A percentile compares a stretch with the other conserved stretches of the same genome.
These are phyloP conservation scores for Cymodocea nodosa DNA, from an alignment of 116 monocot genomes.

Conservation along the genomic window DNA sequence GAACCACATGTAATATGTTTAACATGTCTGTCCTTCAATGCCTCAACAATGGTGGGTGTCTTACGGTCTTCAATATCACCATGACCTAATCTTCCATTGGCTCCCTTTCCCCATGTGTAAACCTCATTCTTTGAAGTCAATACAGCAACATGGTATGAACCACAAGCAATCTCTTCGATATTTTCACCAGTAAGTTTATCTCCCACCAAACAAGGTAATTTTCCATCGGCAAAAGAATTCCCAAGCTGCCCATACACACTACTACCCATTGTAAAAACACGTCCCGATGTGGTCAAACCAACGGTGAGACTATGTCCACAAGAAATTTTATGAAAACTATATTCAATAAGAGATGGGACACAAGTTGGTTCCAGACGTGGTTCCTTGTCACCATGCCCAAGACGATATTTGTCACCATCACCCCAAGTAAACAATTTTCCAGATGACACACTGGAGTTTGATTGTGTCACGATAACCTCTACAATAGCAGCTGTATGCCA, in stretches of 20 bases:
- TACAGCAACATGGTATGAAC: slow-evolving; percentile 74
- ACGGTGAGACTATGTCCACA: slow-evolving; percentile 76
- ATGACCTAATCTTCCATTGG: slow-evolving; percentile 82
- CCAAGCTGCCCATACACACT: slow-evolving; percentile 81
- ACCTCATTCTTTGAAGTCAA: slow-evolving; percentile 54
- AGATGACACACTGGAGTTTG: slow-evolving; percentile 22
- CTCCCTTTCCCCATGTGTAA: slow-evolving; percentile 91
- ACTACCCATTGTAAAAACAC: slow-evolving; percentile 77
- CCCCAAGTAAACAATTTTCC: slow-evolving; percentile 95
- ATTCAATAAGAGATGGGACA: slow-evolving; percentile 64
- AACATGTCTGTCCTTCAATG: slow-evolving; percentile 59
- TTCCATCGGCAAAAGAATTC: slow-evolving; percentile 57
- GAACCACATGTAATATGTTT: slow-evolving; percentile 66
- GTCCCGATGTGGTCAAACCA: slow-evolving; percentile 53
- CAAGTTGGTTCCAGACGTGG: slow-evolving; percentile 59
- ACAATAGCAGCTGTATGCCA: slow-evolving; percentile 90
- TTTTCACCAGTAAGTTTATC: slow-evolving; percentile 38
- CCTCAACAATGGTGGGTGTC: slow-evolving; percentile 56
- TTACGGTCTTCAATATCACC: slow-evolving; percentile 76
- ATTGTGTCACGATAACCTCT: slow-evolving; percentile 44
- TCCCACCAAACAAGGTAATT: slow-evolving; percentile 52
- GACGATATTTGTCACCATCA: slow-evolving; percentile 70
- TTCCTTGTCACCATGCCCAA: slow-evolving; percentile 87
- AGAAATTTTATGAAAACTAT: slow-evolving; percentile 56
- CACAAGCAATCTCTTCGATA: slow-evolving; percentile 57